Evolutionary conservation across 2,329 filamentous ascomycete species (phyloP).

Genomic region (Apiospora malaysiana): DNA sequence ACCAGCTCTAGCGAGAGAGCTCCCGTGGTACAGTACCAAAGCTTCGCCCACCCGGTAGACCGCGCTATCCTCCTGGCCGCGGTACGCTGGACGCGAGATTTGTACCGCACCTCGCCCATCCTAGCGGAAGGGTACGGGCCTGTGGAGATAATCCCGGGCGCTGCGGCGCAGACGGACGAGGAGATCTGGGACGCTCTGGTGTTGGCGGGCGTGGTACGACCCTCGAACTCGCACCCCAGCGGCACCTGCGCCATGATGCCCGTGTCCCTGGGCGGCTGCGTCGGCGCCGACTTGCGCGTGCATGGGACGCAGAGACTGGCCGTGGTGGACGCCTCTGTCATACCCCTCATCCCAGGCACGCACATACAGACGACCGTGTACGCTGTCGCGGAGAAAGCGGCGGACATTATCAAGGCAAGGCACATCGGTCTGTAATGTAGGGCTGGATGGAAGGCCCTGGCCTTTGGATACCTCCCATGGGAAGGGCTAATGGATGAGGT

Average conservation of each 20-base stretch:
- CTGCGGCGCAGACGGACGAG: slow-evolving; percentile 34
- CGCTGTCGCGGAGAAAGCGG: slow-evolving; percentile 40
- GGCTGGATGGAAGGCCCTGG: too few relatives aligned
- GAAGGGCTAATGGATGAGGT: too few relatives aligned
- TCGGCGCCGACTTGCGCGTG: slow-evolving; percentile 40
- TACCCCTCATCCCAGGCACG: slow-evolving; percentile 41
- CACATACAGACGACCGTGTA: slow-evolving; percentile 40
- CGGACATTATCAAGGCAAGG: slow-evolving; percentile 36
- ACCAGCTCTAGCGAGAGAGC: slow-evolving; percentile 48
- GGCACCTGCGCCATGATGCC: slow-evolving; percentile 43
- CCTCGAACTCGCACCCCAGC: slow-evolving; percentile 35
- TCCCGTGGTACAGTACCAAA: slow-evolving; percentile 52
- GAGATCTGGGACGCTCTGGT: slow-evolving; percentile 38
- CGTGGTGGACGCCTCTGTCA: slow-evolving; percentile 44
- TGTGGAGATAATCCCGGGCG: slow-evolving; percentile 43
- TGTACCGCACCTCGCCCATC: slow-evolving; percentile 29
- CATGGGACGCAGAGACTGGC: slow-evolving; percentile 42
- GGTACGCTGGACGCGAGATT: slow-evolving; percentile 44
- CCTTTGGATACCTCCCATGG: too few relatives aligned
- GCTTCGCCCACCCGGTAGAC: slow-evolving; percentile 56
- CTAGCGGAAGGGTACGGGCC: slow-evolving; percentile 41
- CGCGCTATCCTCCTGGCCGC: slow-evolving; percentile 50
- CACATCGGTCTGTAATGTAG: background rate
- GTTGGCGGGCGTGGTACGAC: slow-evolving; percentile 27
- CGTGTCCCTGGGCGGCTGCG: slow-evolving; percentile 41